Evolutionary conservation across 2,329 filamentous ascomycete species (phyloP).

Genomic region (Microthyrium microscopicum): DNA sequence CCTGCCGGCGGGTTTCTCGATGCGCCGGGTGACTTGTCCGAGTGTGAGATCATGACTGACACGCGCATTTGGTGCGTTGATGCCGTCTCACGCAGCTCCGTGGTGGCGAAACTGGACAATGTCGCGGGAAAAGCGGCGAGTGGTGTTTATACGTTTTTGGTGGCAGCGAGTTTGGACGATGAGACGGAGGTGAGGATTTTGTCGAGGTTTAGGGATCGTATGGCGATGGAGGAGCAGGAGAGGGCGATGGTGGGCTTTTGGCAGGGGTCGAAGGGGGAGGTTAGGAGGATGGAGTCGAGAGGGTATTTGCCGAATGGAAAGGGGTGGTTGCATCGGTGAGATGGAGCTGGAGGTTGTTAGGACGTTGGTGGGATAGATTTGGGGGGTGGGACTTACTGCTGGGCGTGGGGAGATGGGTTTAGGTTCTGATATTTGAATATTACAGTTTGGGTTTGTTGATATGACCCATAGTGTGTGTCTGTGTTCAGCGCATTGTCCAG

Average conservation of each 20-base stretch:
- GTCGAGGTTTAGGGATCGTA: constrained; percentile 14
- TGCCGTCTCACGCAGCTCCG: constrained; percentile 1
- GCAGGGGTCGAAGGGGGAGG: constrained; percentile 14
- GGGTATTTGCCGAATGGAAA: constrained; percentile 18
- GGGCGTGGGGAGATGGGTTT: too few relatives aligned
- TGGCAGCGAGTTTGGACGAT: constrained; percentile 15
- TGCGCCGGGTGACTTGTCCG: constrained; percentile 9
- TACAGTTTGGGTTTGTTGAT: too few relatives aligned
- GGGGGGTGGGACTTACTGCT: background rate
- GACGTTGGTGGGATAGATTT: background rate
- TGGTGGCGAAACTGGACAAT: constrained; percentile 9
- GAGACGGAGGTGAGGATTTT: constrained; percentile 15
- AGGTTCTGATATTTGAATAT: too few relatives aligned
- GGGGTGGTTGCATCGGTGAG: constrained; percentile 17
- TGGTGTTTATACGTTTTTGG: constrained; percentile 15
- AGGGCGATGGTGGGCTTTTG: constrained; percentile 16
- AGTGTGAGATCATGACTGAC: constrained; percentile 18
- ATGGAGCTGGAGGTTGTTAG: background rate
- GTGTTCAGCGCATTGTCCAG: too few relatives aligned
- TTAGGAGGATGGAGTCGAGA: constrained; percentile 16
- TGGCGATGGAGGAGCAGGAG: constrained; percentile 14
- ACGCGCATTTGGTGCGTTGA: constrained; percentile 13
- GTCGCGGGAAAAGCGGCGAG: constrained; percentile 5
- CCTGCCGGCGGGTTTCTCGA: constrained; percentile 17
- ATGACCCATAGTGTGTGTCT: too few relatives aligned